Conservation (phyloP, 208 protist species). For the Wallacemonas collosoma region DNA sequence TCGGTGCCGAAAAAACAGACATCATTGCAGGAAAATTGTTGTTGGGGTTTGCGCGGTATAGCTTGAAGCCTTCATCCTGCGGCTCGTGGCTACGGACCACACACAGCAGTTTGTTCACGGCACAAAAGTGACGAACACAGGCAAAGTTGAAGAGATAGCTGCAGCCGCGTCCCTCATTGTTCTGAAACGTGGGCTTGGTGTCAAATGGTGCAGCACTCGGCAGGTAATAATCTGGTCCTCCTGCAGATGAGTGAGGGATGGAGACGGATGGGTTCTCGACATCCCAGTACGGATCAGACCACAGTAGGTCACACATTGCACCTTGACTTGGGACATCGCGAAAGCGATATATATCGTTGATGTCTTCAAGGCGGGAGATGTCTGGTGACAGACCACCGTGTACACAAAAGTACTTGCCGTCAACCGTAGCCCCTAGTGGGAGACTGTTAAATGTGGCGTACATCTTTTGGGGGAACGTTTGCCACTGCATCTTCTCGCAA, state of each 20-base stretch:
- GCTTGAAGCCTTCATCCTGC: constrained; percentile 92
- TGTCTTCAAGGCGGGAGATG: constrained; percentile 93
- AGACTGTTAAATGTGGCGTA: constrained; percentile 96
- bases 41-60: constrained; percentile 89
- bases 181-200: constrained; percentile 54
- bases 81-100: constrained; percentile 97
- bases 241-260: constrained; percentile 48
- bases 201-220: constrained; percentile 63
- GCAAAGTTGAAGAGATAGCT: constrained; percentile 89
- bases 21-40: constrained; percentile 96
- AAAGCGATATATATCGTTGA: constrained; percentile 94
- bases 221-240: constrained; percentile 55
- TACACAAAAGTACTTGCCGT: constrained; percentile 99
- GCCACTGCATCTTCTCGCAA: constrained; percentile 93
- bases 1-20: constrained; percentile 97
- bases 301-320: constrained; percentile 99
- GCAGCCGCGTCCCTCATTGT: constrained; percentile 73
- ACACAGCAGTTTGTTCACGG: constrained; percentile 94
- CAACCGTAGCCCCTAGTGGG: constrained; percentile 97
- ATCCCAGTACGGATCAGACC: constrained; percentile 98
- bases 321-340: constrained; percentile 98
- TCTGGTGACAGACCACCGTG: constrained; percentile 98
- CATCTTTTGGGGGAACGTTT: constrained; percentile 43
- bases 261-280: constrained; percentile 62
- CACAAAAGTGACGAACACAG: constrained; percentile 90